These are phyloP conservation scores for Prunus yedoensis DNA, from an alignment of 331 rosid genomes.

Conservation along the genomic window DNA sequence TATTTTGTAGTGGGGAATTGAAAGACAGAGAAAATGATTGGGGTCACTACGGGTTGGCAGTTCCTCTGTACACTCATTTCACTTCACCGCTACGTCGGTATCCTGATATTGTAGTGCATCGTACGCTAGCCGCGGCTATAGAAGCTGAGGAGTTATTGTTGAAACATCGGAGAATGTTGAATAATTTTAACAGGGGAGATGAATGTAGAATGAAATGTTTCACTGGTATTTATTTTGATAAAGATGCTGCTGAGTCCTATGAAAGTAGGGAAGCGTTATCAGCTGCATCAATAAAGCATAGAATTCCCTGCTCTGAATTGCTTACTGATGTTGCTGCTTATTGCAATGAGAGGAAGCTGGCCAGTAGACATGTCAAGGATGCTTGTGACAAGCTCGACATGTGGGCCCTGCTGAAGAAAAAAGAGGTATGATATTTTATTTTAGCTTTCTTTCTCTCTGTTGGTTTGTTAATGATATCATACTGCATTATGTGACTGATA, in stretches of 20 bases:
- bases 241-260: slow-evolving; percentile 60
- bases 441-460: background rate
- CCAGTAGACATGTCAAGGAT: slow-evolving; percentile 69
- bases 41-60: slow-evolving; percentile 80
- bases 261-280: slow-evolving; percentile 62
- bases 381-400: slow-evolving; percentile 75
- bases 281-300: slow-evolving; percentile 66
- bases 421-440: slow-evolving; percentile 48
- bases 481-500: background rate
- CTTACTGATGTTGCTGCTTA: slow-evolving; percentile 60
- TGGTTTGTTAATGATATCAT: background rate
- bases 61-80: slow-evolving; percentile 86
- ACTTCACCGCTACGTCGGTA: slow-evolving; percentile 88
- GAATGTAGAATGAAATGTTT: slow-evolving; percentile 47
- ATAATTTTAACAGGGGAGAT: slow-evolving; percentile 30
- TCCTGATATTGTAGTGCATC: slow-evolving; percentile 91
- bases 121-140: slow-evolving; percentile 68
- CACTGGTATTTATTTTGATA: slow-evolving; percentile 66
- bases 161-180: slow-evolving; percentile 36
- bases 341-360: slow-evolving; percentile 81
- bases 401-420: slow-evolving; percentile 75
- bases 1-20: slow-evolving; percentile 75
- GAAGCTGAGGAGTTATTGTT: slow-evolving; percentile 79
- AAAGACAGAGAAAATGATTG: slow-evolving; percentile 50
- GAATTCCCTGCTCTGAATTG: slow-evolving; percentile 50